Evolutionary conservation across 768 basidiomycete species (phyloP).

Genomic region (Coprinopsis sp.): DNA sequence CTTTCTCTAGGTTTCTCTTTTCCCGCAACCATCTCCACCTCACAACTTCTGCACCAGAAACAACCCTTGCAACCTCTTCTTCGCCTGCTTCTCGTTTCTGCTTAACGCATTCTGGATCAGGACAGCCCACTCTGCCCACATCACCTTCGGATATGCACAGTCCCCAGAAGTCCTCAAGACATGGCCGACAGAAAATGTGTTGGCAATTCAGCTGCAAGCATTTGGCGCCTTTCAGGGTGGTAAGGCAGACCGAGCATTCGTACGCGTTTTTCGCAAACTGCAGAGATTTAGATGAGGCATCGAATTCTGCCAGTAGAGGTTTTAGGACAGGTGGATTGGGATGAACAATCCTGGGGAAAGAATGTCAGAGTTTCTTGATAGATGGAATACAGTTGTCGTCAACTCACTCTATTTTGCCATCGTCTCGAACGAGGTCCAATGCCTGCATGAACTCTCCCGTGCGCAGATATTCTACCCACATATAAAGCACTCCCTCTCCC

Average conservation of each 20-base stretch:
- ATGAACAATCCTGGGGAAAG: conserved; percentile 44
- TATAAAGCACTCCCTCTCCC: conserved; percentile 59
- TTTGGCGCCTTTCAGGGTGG: conserved; percentile 65
- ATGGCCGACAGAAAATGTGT: conserved; percentile 83
- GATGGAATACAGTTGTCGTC: conserved; percentile 5
- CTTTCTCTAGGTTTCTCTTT: conserved; percentile 69
- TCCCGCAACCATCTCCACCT: conserved; percentile 78
- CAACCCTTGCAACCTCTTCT: conserved; percentile 69
- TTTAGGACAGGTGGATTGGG: conserved; percentile 51
- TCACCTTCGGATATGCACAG: conserved; percentile 79
- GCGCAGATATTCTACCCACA: conserved; percentile 69
- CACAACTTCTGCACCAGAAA: conserved; percentile 55
- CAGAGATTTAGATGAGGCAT: conserved; percentile 39
- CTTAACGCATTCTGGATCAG: conserved; percentile 78
- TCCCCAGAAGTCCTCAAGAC: conserved; percentile 78
- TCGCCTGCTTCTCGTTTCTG: conserved; percentile 51
- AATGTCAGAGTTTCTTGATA: not conserved
- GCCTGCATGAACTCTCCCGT: conserved; percentile 57
- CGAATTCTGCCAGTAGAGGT: conserved; percentile 43
- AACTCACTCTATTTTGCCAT: conserved; percentile 36
- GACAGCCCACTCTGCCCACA: conserved; percentile 71
- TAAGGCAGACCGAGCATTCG: conserved; percentile 73
- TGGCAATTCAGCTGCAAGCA: conserved; percentile 67
- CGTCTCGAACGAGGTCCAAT: conserved; percentile 33
- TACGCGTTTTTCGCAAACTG: conserved; percentile 64